Conservation (phyloP, 192 early-diverging fungal genomes). For the Nowakowskiella sp. region DNA sequence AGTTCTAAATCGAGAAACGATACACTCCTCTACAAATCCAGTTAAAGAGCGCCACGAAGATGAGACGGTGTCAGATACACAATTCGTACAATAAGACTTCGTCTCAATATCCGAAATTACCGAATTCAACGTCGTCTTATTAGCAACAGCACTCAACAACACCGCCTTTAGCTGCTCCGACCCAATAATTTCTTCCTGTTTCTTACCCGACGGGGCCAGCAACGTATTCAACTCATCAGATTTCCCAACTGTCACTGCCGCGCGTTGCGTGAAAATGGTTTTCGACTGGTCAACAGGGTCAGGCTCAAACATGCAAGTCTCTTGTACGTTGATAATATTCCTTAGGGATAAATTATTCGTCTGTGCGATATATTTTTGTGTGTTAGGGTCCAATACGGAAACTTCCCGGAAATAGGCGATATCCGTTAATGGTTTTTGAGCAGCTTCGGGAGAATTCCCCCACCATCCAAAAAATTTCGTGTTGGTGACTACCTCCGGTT, state of each 20-base stretch:
- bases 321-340: conserved; percentile 74
- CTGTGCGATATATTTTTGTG: conserved; percentile 62
- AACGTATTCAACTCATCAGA: background rate
- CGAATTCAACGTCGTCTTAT: too few relatives aligned
- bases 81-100: too few relatives aligned
- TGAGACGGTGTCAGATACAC: too few relatives aligned
- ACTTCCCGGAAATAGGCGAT: conserved; percentile 84
- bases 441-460: conserved; percentile 8
- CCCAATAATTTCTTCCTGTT: too few relatives aligned
- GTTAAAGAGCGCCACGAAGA: conserved; percentile 46
- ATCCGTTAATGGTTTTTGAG: too few relatives aligned
- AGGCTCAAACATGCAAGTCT: conserved; percentile 66
- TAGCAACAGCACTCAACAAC: too few relatives aligned
- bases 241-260: conserved; percentile 3
- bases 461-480: too few relatives aligned
- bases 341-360: conserved; percentile 82
- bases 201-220: background rate
- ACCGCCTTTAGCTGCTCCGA: too few relatives aligned
- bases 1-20: conserved; percentile 74
- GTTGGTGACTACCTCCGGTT: too few relatives aligned
- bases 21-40: conserved; percentile 75
- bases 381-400: conserved; percentile 72
- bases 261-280: conserved; percentile 20
- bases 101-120: too few relatives aligned
- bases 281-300: conserved; percentile 25